Conservation (phyloP, 345 rosid genomes). For the Eucalyptus caleyi region DNA sequence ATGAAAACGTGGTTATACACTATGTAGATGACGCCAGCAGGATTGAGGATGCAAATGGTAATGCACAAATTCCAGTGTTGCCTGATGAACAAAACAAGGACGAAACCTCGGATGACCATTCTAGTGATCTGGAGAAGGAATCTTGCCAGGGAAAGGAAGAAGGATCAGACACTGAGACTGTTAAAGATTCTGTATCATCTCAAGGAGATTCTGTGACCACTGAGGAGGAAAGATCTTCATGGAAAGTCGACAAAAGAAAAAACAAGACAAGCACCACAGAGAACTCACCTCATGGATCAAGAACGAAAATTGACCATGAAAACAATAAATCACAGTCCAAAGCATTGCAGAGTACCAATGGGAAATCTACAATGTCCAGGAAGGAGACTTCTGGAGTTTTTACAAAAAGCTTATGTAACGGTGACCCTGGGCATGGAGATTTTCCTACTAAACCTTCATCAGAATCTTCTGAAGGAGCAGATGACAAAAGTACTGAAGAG, state of each 20-base stretch:
- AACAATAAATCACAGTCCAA: constrained; percentile 3
- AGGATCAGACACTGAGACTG: constrained; percentile 44
- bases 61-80: constrained; percentile 3
- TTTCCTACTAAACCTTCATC: constrained; percentile 17
- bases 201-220: constrained; percentile 5
- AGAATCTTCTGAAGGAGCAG: constrained; percentile 32
- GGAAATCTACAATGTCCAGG: constrained; percentile 11
- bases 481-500: constrained; percentile 25
- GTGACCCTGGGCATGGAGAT: constrained; percentile 3
- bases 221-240: constrained; percentile 25
- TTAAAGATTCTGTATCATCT: constrained; percentile 43
- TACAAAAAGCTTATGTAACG: constrained; percentile 6
- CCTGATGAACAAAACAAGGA: constrained; percentile 4
- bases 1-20: constrained; percentile 42
- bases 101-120: constrained; percentile 16
- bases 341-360: constrained; percentile 3
- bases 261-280: constrained; percentile 3
- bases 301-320: constrained; percentile 8
- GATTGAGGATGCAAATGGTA: constrained; percentile 17
- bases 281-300: constrained; percentile 1
- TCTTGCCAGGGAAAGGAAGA: constrained; percentile 27
- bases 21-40: constrained; percentile 54
- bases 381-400: constrained; percentile 18
- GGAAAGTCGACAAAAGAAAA: neutral
- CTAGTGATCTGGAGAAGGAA: constrained; percentile 32